Percentiles rank a stretch among this genome's conserved stretches.
These are phyloP conservation scores for Borovskyia barvae DNA, from an alignment of 208 protist genomes.

Conservation along the genomic window DNA sequence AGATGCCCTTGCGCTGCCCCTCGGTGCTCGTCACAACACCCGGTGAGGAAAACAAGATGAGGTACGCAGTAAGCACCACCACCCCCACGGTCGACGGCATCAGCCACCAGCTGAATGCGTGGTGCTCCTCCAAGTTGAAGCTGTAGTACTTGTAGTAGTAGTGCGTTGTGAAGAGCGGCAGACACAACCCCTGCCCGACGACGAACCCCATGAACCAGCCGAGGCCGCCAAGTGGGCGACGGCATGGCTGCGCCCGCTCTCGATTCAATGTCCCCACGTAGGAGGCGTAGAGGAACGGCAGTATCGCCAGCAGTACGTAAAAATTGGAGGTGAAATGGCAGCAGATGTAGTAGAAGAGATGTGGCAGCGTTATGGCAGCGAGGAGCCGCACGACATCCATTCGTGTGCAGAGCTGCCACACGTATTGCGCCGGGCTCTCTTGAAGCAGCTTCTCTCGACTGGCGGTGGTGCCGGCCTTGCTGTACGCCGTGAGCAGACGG, in stretches of 20 bases:
- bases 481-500: conserved; percentile 25
- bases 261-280: conserved; percentile 21
- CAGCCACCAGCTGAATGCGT: conserved; percentile 21
- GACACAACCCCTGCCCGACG: conserved; percentile 12
- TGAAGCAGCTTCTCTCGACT: conserved; percentile 26
- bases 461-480: conserved; percentile 14
- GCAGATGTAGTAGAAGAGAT: conserved; percentile 27
- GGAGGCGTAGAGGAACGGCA: conserved; percentile 16
- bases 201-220: conserved; percentile 25
- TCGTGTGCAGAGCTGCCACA: conserved; percentile 22
- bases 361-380: conserved; percentile 22
- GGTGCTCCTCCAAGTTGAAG: conserved; percentile 13
- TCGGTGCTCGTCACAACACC: conserved; percentile 32
- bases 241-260: conserved; percentile 4
- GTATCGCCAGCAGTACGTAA: conserved; percentile 12
- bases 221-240: conserved; percentile 23
- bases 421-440: conserved; percentile 8
- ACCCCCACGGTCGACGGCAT: conserved; percentile 21
- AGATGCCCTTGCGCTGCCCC: conserved; percentile 59
- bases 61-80: conserved; percentile 8
- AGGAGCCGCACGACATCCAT: conserved; percentile 12
- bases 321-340: conserved; percentile 23
- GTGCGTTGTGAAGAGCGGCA: conserved; percentile 14
- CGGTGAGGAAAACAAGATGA: conserved; percentile 28
- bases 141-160: conserved; percentile 23